Base-by-base conservation (phyloP, 2,329 filamentous ascomycete genomes). In the Arthrobotrys entomopaga region DNA sequence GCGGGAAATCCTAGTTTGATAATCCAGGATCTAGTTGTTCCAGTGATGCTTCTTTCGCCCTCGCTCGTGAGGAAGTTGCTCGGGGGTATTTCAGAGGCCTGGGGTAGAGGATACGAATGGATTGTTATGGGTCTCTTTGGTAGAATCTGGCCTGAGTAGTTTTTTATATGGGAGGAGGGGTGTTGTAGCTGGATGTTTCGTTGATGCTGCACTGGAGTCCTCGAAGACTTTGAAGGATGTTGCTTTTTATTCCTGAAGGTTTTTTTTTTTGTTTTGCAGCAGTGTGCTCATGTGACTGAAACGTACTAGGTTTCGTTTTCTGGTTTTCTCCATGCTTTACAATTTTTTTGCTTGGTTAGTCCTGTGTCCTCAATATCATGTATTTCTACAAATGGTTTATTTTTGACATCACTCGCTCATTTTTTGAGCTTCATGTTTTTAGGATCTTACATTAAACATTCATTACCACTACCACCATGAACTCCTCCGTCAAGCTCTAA, bases 61-160 rank as follows among this genome's bases (percentile, higher is more conserved):
- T 34, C 29, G 29, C 29, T 34, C 29, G 29, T 34, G 6, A 10
- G 6, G 29, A 34, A 10, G 16, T 58, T 63, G 57, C 38, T 54
- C 43, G 56, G 16, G 3, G 19, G 42, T 57, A 74, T 43, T 42
- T 61, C 34, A 66, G 69, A 63, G 70, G 70, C 70, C 70, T 74
- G 22, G 50, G 70, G 70, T 64, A 66, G 40, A 49, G 61, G 52
- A n/a, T 59, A 56, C n/a, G n/a, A 11, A 13, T 49, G 24, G 63
- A 64, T 58, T 26, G 19, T 26, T 38, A 49, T 13, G 11, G 40
- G 63, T 19, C 46, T 10, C 63, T 67, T 74, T 48, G 65, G 53
- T 50, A 11, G 20, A 22, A 22, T 19, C 13, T 24, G 56, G 29
- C 26, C 29, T 38, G 24, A 26, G 26, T 16, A 53, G 29, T 48